Percentiles rank a stretch among this genome's conserved stretches.
Evolutionary conservation across 2,329 filamentous ascomycete species (phyloP).

Genomic region (Calonectria montana): DNA sequence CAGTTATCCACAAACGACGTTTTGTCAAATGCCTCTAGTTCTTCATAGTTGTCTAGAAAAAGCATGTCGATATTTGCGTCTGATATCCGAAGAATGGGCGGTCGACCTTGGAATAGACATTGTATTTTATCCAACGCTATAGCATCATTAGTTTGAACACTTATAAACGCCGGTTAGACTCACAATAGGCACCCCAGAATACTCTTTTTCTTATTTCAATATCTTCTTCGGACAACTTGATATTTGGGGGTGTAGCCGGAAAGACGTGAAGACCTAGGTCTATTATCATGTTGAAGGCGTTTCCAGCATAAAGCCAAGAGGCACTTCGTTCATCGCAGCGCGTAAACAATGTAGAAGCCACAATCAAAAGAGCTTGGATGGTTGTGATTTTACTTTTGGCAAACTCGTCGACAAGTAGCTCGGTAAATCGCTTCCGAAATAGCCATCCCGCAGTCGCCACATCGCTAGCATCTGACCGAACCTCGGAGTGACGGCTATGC

Average conservation of each 20-base stretch:
- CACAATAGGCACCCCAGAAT: conserved; percentile 42
- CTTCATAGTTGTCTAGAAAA: conserved; percentile 63
- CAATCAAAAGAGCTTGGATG: conserved; percentile 63
- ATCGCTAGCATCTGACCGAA: conserved; percentile 58
- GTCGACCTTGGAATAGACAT: conserved; percentile 65
- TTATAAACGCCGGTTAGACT: not conserved
- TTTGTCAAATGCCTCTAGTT: conserved; percentile 61
- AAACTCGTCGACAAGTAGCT: conserved; percentile 58
- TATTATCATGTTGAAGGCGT: conserved; percentile 57
- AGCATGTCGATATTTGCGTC: conserved; percentile 59
- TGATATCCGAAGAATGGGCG: conserved; percentile 57
- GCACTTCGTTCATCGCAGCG: conserved; percentile 61
- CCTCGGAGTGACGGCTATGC: conserved; percentile 57
- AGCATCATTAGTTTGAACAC: not conserved
- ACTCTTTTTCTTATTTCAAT: conserved; percentile 35
- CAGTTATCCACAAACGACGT: conserved; percentile 39
- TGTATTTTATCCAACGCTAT: conserved; percentile 61
- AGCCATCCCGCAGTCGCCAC: conserved; percentile 59
- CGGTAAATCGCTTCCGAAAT: conserved; percentile 58
- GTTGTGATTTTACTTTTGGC: conserved; percentile 64
- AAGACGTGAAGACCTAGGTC: conserved; percentile 56
- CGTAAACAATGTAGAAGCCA: conserved; percentile 63
- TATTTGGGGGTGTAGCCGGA: not conserved
- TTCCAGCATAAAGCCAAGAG: conserved; percentile 65
- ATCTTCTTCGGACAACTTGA: conserved; percentile 13